Percentiles rank a stretch among this genome's conserved stretches.
Conservation (phyloP, 805 yeast genomes). For the Kuraishia floccosa region DNA sequence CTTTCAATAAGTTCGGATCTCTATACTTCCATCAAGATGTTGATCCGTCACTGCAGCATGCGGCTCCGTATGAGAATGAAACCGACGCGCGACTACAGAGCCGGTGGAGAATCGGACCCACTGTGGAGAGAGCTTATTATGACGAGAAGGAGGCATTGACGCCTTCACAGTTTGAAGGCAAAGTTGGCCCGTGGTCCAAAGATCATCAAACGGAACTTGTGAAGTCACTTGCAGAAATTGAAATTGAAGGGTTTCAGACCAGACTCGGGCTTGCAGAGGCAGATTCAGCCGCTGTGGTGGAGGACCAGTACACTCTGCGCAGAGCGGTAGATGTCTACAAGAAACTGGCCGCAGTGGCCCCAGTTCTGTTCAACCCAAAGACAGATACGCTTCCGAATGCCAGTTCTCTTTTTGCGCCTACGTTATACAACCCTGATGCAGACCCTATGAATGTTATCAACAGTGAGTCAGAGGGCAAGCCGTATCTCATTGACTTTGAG, state of each 20-base stretch:
- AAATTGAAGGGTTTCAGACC: constrained; percentile 46
- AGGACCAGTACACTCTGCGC: constrained; percentile 28
- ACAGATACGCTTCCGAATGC: constrained; percentile 50
- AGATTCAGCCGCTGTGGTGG: constrained; percentile 34
- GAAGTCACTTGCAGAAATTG: constrained; percentile 51
- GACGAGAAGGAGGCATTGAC: constrained; percentile 48
- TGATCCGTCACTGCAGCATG: constrained; percentile 23
- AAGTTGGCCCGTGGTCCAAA: constrained; percentile 71
- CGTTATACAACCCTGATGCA: constrained; percentile 71
- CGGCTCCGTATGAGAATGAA: constrained; percentile 52
- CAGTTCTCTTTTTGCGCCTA: constrained; percentile 54
- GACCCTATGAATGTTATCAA: constrained; percentile 81
- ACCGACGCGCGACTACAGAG: constrained; percentile 35
- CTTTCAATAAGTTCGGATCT: constrained; percentile 71
- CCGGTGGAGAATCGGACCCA: constrained; percentile 90
- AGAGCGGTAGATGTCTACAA: constrained; percentile 51
- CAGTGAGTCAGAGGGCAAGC: constrained; percentile 22
- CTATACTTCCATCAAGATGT: constrained; percentile 71
- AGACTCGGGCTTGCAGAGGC: constrained; percentile 45
- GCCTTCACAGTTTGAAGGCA: constrained; percentile 33
- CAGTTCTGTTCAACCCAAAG: constrained; percentile 42
- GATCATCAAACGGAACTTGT: constrained; percentile 51
- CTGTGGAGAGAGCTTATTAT: constrained; percentile 69
- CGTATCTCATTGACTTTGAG: constrained; percentile 73
- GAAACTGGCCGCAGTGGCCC: constrained; percentile 44